Evolutionary conservation across 2,329 filamentous ascomycete species (phyloP).

Genomic region (Ophiostoma novo-ulmi): DNA sequence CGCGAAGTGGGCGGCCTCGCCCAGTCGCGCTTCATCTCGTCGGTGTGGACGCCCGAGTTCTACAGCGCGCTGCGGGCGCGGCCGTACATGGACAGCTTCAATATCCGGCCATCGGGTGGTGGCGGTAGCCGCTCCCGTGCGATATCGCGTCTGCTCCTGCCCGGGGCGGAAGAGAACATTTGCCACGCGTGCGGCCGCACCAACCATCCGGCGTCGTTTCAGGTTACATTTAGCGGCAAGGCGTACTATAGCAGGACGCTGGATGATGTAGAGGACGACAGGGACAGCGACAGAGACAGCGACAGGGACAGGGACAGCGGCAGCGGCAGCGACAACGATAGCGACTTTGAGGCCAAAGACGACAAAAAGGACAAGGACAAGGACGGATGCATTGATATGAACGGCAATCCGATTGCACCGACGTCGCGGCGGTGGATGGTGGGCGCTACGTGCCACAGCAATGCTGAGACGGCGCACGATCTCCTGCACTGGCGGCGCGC

Average conservation of each 20-base stretch:
- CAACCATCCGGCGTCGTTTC: slow-evolving; percentile 61
- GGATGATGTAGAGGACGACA: slow-evolving; percentile 51
- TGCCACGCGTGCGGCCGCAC: slow-evolving; percentile 69
- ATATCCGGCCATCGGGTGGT: slow-evolving; percentile 36
- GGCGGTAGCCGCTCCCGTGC: not conserved
- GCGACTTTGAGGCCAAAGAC: not conserved
- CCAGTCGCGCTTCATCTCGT: slow-evolving; percentile 65
- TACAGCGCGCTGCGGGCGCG: slow-evolving; percentile 59
- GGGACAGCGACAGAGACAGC: slow-evolving; percentile 34
- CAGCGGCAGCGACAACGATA: not conserved
- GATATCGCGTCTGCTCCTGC: not conserved
- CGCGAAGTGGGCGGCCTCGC: slow-evolving; percentile 64
- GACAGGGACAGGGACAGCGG: slow-evolving; percentile 24
- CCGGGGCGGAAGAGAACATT: slow-evolving; percentile 35
- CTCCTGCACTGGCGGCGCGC: slow-evolving; percentile 71
- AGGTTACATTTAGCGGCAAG: slow-evolving; percentile 58
- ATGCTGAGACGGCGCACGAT: slow-evolving; percentile 63
- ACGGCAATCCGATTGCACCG: slow-evolving; percentile 36
- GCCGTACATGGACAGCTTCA: slow-evolving; percentile 53
- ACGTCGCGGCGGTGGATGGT: slow-evolving; percentile 40
- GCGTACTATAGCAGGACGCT: slow-evolving; percentile 63
- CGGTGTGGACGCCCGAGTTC: slow-evolving; percentile 65
- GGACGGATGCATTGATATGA: slow-evolving; percentile 23
- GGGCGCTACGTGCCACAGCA: slow-evolving; percentile 40
- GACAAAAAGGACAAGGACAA: slow-evolving; percentile 34